Evolutionary conservation across 768 basidiomycete genomes (phyloP).

Genomic region (Panellus pusillus): DNA sequence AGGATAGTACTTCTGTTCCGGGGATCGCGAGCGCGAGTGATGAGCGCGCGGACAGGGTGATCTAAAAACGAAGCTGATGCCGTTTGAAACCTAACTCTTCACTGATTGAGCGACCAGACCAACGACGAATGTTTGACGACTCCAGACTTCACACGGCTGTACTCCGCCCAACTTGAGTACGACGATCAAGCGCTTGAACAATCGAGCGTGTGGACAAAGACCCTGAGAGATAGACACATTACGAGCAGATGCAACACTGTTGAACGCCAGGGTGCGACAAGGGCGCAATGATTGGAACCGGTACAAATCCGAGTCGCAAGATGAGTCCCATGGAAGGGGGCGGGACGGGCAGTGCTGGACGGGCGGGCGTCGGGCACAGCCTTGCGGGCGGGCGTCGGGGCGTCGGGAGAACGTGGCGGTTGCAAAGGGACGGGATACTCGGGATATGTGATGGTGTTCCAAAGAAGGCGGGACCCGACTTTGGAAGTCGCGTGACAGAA

Average conservation of each 20-base stretch:
- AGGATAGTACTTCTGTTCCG: conserved; percentile 9
- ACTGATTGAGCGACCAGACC: not conserved
- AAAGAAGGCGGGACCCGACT: not conserved
- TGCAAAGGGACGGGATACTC: conserved; percentile 1
- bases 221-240: conserved; percentile 3
- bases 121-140: too few species aligned
- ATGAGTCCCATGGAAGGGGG: conserved; percentile 1
- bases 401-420: not conserved
- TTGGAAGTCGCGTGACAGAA: not conserved
- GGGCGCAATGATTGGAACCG: not conserved
- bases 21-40: not conserved
- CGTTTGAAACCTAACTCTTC: not conserved
- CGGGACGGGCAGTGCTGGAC: conserved; percentile 4
- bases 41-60: not conserved
- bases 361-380: conserved; percentile 16
- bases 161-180: not conserved
- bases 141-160: conserved; percentile 5
- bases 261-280: conserved; percentile 5
- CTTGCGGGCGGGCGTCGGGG: too few species aligned
- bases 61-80: not conserved
- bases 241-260: not conserved
- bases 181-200: not conserved
- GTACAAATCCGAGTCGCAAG: not conserved
- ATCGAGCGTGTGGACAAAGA: conserved; percentile 2
- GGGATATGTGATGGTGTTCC: conserved; percentile 1